Evolutionary conservation across 2,329 filamentous ascomycete species (phyloP).

Genomic region (Onygenales sp.): DNA sequence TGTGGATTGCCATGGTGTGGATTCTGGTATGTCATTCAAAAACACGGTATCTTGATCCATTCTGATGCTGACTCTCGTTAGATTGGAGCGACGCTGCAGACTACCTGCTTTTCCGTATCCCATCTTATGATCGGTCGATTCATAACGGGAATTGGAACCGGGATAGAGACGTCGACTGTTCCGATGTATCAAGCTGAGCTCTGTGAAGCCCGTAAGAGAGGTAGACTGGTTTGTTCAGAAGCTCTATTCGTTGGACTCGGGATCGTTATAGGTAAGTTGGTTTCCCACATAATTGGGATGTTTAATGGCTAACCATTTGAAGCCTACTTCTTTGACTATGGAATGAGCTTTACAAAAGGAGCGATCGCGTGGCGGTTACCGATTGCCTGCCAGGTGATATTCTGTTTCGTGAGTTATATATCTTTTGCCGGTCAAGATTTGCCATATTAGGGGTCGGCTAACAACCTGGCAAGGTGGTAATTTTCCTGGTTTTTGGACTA

Average conservation of each 20-base stretch:
- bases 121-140: conserved; percentile 36
- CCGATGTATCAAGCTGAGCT: conserved; percentile 38
- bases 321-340: conserved; percentile 20
- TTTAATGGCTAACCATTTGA: conserved; percentile 1
- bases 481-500: conserved; percentile 25
- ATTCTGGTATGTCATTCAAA: conserved; percentile 16
- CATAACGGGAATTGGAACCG: conserved; percentile 43
- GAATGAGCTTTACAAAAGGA: conserved; percentile 29
- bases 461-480: conserved; percentile 12
- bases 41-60: background rate
- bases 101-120: conserved; percentile 20
- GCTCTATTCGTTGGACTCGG: conserved; percentile 29
- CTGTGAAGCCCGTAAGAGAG: conserved; percentile 33
- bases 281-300: background rate
- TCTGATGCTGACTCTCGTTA: conserved; percentile 4
- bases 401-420: conserved; percentile 22
- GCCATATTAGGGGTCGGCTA: background rate
- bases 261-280: conserved; percentile 20
- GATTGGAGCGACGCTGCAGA: conserved; percentile 29
- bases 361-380: conserved; percentile 38
- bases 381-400: conserved; percentile 37
- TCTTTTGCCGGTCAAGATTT: background rate
- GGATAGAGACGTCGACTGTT: conserved; percentile 30
- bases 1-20: conserved; percentile 27
- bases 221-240: conserved; percentile 36